Conservation (phyloP, 2,329 filamentous ascomycete species). For the Talaromyces amestolkiae region DNA sequence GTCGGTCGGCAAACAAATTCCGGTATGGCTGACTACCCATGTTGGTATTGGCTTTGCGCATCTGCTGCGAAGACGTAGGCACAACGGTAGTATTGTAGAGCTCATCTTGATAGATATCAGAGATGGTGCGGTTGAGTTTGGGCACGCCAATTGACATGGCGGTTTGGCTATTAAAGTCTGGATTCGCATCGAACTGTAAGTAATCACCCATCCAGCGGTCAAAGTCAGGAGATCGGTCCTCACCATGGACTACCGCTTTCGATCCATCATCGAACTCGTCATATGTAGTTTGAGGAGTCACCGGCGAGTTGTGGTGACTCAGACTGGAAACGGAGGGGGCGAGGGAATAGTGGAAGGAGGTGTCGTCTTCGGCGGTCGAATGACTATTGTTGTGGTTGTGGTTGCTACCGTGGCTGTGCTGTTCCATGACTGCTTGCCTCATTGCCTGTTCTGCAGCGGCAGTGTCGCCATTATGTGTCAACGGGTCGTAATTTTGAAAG, state of each 20-base stretch:
- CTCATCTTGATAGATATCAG: constrained; percentile 80
- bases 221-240: constrained; percentile 43
- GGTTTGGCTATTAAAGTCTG: constrained; percentile 52
- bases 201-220: constrained; percentile 58
- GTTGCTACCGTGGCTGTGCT: constrained; percentile 31
- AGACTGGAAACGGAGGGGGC: constrained; percentile 60
- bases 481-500: constrained; percentile 48
- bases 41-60: constrained; percentile 36
- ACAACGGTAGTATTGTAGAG: constrained; percentile 63
- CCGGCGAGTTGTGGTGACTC: constrained; percentile 60
- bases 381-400: constrained; percentile 31
- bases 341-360: constrained; percentile 53
- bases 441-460: constrained; percentile 58
- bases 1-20: constrained; percentile 67
- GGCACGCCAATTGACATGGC: constrained; percentile 53
- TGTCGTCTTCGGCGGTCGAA: constrained; percentile 47
- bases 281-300: constrained; percentile 58
- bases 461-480: constrained; percentile 41
- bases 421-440: constrained; percentile 57
- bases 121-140: constrained; percentile 82
- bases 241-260: constrained; percentile 54
- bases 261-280: constrained; percentile 54
- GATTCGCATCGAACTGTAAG: constrained; percentile 62
- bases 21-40: constrained; percentile 51
- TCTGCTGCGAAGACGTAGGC: constrained; percentile 35